A percentile compares a stretch with the other conserved stretches of the same genome.
phyloP scores from a whole-genome alignment of 2,329 filamentous ascomycete genomes.

The Nemania sp. region DNA sequence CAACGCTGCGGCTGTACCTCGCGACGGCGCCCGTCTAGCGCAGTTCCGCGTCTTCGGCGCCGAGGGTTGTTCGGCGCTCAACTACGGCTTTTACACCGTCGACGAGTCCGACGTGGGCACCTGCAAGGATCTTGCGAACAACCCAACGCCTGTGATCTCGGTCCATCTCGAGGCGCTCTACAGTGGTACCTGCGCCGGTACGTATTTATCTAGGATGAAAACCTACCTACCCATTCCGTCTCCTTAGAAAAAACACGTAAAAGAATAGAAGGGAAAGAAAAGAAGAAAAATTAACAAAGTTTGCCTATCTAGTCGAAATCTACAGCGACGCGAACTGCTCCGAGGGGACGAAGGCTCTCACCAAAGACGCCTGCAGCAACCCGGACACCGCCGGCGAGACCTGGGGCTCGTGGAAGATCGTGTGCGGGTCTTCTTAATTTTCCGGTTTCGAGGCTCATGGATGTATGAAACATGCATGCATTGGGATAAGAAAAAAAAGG shows the following conservation, averaged over 20 bases:
- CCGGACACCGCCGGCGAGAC: not conserved
- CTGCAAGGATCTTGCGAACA: conserved; percentile 53
- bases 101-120: conserved; percentile 28
- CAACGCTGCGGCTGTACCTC: conserved; percentile 27
- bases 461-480: not conserved
- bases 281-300: too few species aligned
- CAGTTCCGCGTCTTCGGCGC: conserved; percentile 37
- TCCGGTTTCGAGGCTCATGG: not conserved
- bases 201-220: too few species aligned
- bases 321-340: conserved; percentile 25
- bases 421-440: conserved; percentile 16
- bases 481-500: not conserved
- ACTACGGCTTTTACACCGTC: conserved; percentile 36
- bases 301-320: conserved; percentile 29
- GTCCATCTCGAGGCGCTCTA: conserved; percentile 27
- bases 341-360: not conserved
- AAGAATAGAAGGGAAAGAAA: too few species aligned
- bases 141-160: conserved; percentile 36
- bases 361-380: conserved; percentile 17
- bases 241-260: too few species aligned
- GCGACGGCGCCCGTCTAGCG: conserved; percentile 32
- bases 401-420: conserved; percentile 24
- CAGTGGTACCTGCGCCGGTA: conserved; percentile 33
- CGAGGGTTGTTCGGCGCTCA: conserved; percentile 29
- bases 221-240: too few species aligned